phyloP scores from a whole-genome alignment of 371 early-diverging fungal genomes.

The Mucor mucedo region DNA sequence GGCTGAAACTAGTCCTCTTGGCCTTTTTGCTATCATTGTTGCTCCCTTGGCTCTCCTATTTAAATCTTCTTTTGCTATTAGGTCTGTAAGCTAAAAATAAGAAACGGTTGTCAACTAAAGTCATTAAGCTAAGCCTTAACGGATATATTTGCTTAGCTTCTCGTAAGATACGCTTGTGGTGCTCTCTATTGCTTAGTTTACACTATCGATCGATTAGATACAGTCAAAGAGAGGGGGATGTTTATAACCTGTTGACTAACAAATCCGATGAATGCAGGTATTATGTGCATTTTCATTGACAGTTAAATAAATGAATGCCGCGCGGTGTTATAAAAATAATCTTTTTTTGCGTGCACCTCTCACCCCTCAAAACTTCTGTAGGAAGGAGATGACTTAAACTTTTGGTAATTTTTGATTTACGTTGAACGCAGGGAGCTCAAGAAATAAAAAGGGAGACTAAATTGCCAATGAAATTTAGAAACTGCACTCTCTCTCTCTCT shows the following conservation, averaged over 20 bases:
- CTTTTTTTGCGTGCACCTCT: not conserved
- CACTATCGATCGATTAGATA: conserved; percentile 1
- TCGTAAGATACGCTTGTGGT: no score
- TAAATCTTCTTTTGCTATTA: not conserved
- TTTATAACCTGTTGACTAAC: not conserved
- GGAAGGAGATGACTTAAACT: not conserved
- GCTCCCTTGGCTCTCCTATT: not conserved
- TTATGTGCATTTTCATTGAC: not conserved
- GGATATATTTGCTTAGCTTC: no score
- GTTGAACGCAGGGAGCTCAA: not conserved
- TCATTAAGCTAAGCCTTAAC: no score
- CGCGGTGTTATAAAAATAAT: not conserved
- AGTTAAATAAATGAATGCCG: not conserved
- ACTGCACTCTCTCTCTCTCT: not conserved
- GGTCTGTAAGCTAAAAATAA: no score
- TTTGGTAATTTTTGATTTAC: not conserved
- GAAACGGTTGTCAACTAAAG: conserved; percentile 5
- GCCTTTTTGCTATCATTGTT: not conserved
- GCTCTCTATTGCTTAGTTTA: no score
- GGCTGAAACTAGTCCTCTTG: conserved; percentile 8
- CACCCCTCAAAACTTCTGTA: not conserved
- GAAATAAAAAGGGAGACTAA: conserved; percentile 4
- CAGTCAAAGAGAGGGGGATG: not conserved
- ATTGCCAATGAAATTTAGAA: conserved; percentile 7
- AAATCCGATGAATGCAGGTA: not conserved